phyloP scores from a whole-genome alignment of 1,139 yeast genomes.

The Lodderomyces orthopsilosis region DNA sequence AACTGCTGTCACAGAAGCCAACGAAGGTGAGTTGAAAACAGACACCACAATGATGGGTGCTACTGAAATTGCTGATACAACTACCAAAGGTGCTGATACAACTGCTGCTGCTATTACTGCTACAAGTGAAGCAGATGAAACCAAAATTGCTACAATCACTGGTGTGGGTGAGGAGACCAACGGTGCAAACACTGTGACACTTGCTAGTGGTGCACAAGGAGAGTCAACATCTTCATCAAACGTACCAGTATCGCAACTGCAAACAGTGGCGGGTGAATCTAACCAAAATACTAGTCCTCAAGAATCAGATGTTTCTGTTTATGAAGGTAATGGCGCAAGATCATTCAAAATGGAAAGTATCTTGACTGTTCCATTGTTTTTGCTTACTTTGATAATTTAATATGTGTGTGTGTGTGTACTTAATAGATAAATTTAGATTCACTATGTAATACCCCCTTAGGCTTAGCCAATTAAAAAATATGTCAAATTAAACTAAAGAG shows the following conservation, averaged over 20 bases:
- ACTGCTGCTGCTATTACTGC: background rate
- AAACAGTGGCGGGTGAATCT: background rate
- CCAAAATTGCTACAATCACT: slow-evolving; percentile 3
- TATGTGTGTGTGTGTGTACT: background rate
- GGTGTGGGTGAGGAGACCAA: background rate
- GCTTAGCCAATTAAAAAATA: too few species aligned
- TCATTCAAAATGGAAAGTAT: background rate
- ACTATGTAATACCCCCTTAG: too few species aligned
- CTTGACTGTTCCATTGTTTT: background rate
- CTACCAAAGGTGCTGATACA: background rate
- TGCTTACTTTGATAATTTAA: background rate
- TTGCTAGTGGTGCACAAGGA: background rate
- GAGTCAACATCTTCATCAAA: background rate
- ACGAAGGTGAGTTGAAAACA: background rate
- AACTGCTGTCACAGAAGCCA: slow-evolving; percentile 6
- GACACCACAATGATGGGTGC: background rate
- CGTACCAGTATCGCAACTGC: background rate
- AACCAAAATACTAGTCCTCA: background rate
- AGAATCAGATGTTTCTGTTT: background rate
- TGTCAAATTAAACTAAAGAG: too few species aligned
- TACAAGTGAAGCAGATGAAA: slow-evolving; percentile 2
- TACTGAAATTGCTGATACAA: slow-evolving; percentile 1
- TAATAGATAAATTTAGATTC: too few species aligned
- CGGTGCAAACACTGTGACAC: background rate
- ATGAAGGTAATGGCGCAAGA: background rate